A percentile compares a stretch with the other conserved stretches of the same genome.
phyloP scores from a whole-genome alignment of 768 basidiomycete genomes.

The Boletus vermiculosoides region DNA sequence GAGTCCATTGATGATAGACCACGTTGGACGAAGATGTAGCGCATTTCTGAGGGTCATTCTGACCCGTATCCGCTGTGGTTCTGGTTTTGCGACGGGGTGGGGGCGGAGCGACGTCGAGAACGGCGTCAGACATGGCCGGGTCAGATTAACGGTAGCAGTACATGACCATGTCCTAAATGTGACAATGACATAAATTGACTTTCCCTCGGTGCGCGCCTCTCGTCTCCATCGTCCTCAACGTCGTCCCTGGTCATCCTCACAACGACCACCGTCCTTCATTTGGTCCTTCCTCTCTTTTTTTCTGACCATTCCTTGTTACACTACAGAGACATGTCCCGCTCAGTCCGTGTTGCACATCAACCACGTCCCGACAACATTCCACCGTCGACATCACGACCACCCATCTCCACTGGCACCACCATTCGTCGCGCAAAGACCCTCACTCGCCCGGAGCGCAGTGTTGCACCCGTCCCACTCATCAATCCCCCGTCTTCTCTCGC shows the following conservation, averaged over 20 bases:
- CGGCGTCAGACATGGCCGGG: constrained; percentile 12
- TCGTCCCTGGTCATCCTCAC: neutral
- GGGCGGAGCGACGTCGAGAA: neutral
- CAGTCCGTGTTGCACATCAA: constrained; percentile 19
- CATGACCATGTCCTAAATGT: neutral
- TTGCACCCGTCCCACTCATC: constrained; percentile 92
- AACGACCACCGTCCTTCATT: neutral
- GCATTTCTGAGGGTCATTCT: neutral
- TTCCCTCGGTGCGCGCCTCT: neutral
- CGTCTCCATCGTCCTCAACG: neutral
- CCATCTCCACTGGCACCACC: constrained; percentile 51
- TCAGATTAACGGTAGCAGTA: neutral
- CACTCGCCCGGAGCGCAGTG: constrained; percentile 91
- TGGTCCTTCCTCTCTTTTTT: too few relatives aligned
- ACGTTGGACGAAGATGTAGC: neutral
- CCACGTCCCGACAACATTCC: constrained; percentile 49
- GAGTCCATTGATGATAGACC: constrained; percentile 13
- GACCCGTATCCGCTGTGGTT: neutral
- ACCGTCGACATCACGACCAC: constrained; percentile 39
- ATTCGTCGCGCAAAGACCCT: constrained; percentile 92
- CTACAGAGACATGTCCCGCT: constrained; percentile 20
- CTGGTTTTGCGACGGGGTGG: neutral
- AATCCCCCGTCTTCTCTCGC: constrained; percentile 62
- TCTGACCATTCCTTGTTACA: neutral
- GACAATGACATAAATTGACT: neutral